phyloP scores from a whole-genome alignment of 2,329 filamentous ascomycete species.

The Beauveria sp. region DNA sequence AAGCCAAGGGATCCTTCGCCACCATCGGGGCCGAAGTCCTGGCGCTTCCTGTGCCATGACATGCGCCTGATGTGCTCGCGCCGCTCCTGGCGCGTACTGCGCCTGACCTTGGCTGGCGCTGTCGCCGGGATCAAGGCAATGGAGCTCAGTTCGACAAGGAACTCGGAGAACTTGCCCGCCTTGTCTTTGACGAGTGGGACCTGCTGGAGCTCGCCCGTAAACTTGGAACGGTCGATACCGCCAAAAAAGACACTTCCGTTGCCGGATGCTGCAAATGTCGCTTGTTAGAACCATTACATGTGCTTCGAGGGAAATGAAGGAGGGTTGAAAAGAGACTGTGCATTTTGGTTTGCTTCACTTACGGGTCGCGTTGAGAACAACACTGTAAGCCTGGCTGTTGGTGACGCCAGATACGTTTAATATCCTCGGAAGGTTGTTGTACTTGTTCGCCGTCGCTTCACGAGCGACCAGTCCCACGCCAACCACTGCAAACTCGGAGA shows the following conservation, averaged over 20 bases:
- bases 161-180: neutral
- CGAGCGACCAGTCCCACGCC: neutral
- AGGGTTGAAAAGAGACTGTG: neutral
- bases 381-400: neutral
- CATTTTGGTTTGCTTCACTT: neutral
- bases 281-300: neutral
- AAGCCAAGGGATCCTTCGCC: no score
- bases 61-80: neutral
- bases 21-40: no score
- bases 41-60: neutral
- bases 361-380: neutral
- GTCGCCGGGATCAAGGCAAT: neutral
- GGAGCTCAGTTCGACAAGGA: constrained; percentile 1
- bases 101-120: neutral
- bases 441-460: neutral
- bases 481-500: neutral
- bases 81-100: neutral
- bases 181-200: neutral
- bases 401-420: neutral
- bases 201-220: neutral
- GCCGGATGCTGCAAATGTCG: neutral
- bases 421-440: neutral
- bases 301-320: no score
- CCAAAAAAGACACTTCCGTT: constrained; percentile 3
- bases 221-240: constrained; percentile 5